These are phyloP conservation scores for Saposhnikovia divaricata DNA, from an alignment of 129 eudicot species.

Conservation along the genomic window DNA sequence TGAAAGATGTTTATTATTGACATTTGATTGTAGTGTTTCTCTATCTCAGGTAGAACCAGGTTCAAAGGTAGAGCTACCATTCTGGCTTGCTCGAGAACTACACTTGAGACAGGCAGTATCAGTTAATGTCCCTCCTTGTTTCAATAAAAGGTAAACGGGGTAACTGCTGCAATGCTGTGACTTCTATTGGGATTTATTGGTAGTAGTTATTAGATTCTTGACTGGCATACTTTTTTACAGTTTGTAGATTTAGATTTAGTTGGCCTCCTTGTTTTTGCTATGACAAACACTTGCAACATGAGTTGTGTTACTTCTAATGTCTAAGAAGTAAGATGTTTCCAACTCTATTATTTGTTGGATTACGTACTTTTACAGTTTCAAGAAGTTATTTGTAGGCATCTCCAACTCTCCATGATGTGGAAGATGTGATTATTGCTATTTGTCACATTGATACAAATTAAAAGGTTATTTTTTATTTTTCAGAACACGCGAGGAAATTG, in stretches of 20 bases:
- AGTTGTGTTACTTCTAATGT: not conserved
- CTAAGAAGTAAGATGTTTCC: not conserved
- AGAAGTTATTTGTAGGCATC: too few species aligned
- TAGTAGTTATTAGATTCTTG: not conserved
- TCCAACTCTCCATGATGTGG: too few species aligned
- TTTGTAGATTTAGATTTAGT: too few species aligned
- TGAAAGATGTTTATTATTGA: not conserved
- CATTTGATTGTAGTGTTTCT: conserved; percentile 8
- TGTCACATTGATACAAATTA: not conserved
- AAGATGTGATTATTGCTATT: not conserved
- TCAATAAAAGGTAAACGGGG: conserved; percentile 70
- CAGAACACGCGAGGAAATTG: conserved; percentile 87
- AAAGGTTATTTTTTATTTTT: not conserved
- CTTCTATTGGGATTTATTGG: not conserved
- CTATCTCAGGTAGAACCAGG: conserved; percentile 63
- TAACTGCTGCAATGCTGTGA: not conserved
- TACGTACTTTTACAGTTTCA: not conserved
- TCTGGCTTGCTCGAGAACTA: conserved; percentile 85
- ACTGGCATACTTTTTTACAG: not conserved
- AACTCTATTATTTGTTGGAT: not conserved
- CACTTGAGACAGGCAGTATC: conserved; percentile 52
- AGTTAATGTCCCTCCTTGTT: conserved; percentile 64
- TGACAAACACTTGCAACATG: not conserved
- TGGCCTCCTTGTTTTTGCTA: not conserved
- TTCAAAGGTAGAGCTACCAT: conserved; percentile 74